Percentiles rank a stretch among this genome's conserved stretches.
Evolutionary conservation across 495 filamentous ascomycete genomes (phyloP).

Genomic region (Hyaloscypha finlandica): DNA sequence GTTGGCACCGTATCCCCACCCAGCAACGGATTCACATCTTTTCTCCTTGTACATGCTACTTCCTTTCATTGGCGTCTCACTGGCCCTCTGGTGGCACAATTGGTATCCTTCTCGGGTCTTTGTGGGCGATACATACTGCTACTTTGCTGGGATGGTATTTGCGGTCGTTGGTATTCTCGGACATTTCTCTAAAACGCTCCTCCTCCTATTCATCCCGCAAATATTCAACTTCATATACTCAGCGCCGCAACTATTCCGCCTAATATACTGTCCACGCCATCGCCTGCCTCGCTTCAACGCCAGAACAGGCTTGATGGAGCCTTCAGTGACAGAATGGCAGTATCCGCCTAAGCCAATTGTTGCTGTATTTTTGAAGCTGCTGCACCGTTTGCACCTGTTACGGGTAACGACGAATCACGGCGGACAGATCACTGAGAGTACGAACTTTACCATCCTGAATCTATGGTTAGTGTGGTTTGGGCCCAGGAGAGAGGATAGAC

Average conservation of each 20-base stretch:
- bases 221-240: conserved; percentile 97
- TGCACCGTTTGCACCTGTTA: conserved; percentile 66
- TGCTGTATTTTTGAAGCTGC: conserved; percentile 57
- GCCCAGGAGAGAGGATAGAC: conserved; percentile 81
- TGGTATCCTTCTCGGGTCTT: conserved; percentile 97
- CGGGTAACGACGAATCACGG: conserved; percentile 62
- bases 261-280: conserved; percentile 92
- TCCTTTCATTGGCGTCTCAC: conserved; percentile 89
- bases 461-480: conserved; percentile 96
- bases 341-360: conserved; percentile 67
- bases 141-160: conserved; percentile 98
- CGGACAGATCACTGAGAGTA: conserved; percentile 74
- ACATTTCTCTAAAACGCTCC: conserved; percentile 96
- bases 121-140: conserved; percentile 98
- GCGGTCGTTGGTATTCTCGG: conserved; percentile 94
- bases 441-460: conserved; percentile 92
- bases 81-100: conserved; percentile 86
- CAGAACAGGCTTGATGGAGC: conserved; percentile 78
- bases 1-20: conserved; percentile 80
- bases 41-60: conserved; percentile 94
- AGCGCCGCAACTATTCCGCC: conserved; percentile 80
- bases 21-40: conserved; percentile 91
- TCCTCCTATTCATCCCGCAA: conserved; percentile 89
- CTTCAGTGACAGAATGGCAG: conserved; percentile 78
- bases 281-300: conserved; percentile 86